These are phyloP conservation scores for Ophiostoma ips DNA, from an alignment of 2,329 filamentous ascomycete species.

Conservation along the genomic window DNA sequence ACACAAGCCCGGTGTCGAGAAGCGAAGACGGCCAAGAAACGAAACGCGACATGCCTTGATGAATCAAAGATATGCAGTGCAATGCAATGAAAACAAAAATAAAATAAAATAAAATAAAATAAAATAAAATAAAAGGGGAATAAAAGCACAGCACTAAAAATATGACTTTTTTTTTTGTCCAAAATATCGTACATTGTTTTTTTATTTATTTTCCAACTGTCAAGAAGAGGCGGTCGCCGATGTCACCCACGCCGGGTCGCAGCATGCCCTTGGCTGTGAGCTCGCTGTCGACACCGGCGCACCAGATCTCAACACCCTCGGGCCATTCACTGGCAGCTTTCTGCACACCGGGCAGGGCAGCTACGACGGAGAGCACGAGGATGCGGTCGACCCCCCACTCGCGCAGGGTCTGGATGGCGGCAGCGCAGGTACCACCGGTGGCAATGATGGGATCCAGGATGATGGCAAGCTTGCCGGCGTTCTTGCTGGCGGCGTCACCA, in stretches of 20 bases:
- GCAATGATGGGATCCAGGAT: conserved; percentile 87
- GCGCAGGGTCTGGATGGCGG: conserved; percentile 74
- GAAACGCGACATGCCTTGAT: neutral
- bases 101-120: neutral
- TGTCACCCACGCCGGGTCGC: conserved; percentile 76
- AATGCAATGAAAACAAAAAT: neutral
- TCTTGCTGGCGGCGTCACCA: conserved; percentile 24
- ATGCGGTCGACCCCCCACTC: conserved; percentile 87
- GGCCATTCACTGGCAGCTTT: conserved; percentile 66
- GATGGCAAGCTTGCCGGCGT: conserved; percentile 50
- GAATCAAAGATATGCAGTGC: neutral
- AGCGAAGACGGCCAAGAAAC: neutral
- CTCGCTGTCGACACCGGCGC: conserved; percentile 63
- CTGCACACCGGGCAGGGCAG: conserved; percentile 54
- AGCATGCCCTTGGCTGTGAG: conserved; percentile 78
- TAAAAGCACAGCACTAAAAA: too few relatives aligned
- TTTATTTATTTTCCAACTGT: conserved; percentile 61
- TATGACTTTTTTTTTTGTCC: too few relatives aligned
- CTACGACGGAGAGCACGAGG: conserved; percentile 62
- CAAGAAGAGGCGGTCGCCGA: conserved; percentile 80
- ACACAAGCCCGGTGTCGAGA: neutral
- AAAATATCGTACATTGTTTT: neutral
- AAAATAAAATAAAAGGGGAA: neutral
- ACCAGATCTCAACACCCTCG: conserved; percentile 64
- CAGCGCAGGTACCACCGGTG: conserved; percentile 77